Percentiles rank a stretch among this genome's conserved stretches.
Conservation (phyloP, 768 basidiomycete species). For the Psilocybe tampanensis region DNA sequence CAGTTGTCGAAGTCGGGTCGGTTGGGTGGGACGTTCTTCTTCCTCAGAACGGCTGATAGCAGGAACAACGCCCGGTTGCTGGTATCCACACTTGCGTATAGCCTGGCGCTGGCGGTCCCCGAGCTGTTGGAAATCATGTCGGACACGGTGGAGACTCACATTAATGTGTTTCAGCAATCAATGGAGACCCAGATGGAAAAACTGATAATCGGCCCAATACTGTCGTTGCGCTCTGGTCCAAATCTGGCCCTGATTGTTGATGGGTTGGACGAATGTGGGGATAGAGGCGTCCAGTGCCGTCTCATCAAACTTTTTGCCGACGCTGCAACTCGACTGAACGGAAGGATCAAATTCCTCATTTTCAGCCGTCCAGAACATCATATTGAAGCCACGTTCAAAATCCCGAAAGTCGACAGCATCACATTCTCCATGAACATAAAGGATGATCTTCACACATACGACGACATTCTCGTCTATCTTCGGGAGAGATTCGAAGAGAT, state of each 20-base stretch:
- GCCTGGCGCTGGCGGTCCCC: background rate
- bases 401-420: background rate
- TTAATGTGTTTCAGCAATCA: constrained; percentile 1
- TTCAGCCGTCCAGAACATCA: constrained; percentile 7
- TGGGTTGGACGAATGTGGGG: constrained; percentile 10
- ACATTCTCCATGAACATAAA: background rate
- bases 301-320: background rate
- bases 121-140: background rate
- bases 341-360: constrained; percentile 10
- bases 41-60: background rate
- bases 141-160: background rate
- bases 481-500: constrained; percentile 1
- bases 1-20: background rate
- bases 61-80: background rate
- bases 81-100: background rate
- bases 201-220: constrained; percentile 3
- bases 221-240: background rate
- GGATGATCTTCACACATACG: background rate
- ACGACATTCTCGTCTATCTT: constrained; percentile 9
- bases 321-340: background rate
- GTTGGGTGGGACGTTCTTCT: background rate
- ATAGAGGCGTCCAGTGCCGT: background rate
- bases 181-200: constrained; percentile 6
- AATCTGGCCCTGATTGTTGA: constrained; percentile 2
- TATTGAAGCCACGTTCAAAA: background rate